These are phyloP conservation scores for Biscogniauxia sp. DNA, from an alignment of 2,329 filamentous ascomycete species.

Conservation along the genomic window DNA sequence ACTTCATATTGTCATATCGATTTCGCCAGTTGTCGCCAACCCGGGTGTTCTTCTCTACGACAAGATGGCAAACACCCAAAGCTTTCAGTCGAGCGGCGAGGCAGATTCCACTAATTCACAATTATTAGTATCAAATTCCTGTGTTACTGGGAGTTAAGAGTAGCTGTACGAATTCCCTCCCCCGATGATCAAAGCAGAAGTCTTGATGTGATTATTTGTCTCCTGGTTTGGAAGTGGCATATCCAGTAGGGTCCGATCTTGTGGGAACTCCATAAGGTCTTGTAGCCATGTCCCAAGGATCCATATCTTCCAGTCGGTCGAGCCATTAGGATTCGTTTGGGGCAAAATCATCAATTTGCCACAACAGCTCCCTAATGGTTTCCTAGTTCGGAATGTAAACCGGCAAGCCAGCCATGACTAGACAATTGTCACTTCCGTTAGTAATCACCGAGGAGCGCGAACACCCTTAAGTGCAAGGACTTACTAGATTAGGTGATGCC, in stretches of 20 bases:
- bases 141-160: too few relatives aligned
- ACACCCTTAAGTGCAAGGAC: too few relatives aligned
- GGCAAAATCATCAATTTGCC: constrained; percentile 35
- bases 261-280: constrained; percentile 22
- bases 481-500: too few relatives aligned
- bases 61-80: constrained; percentile 33
- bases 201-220: constrained; percentile 20
- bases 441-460: too few relatives aligned
- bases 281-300: constrained; percentile 30
- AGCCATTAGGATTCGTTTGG: neutral
- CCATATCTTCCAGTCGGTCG: constrained; percentile 36
- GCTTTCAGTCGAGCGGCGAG: constrained; percentile 38
- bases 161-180: constrained; percentile 33
- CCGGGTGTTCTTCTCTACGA: constrained; percentile 35
- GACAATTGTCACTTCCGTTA: too few relatives aligned
- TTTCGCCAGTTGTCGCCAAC: constrained; percentile 40
- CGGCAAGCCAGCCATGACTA: constrained; percentile 2
- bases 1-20: constrained; percentile 38
- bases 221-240: constrained; percentile 19
- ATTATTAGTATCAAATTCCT: too few relatives aligned
- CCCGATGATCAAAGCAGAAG: constrained; percentile 35
- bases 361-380: constrained; percentile 29
- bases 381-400: constrained; percentile 32
- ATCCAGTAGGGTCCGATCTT: constrained; percentile 28
- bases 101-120: neutral